These are phyloP conservation scores for Dictyostelium intermedium DNA, from an alignment of 78 protist species.

Conservation along the genomic window DNA sequence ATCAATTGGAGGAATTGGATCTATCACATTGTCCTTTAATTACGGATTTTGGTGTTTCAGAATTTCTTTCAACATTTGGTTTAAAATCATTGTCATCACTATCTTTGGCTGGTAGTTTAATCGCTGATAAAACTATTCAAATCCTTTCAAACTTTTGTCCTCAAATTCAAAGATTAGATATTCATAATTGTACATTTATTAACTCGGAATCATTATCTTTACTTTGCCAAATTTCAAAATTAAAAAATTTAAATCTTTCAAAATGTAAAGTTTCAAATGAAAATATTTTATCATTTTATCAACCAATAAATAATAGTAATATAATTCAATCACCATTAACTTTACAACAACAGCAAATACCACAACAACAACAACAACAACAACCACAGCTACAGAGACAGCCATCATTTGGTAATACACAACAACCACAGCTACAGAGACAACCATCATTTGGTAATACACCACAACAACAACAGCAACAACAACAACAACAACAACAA, in stretches of 20 bases:
- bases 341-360: neutral
- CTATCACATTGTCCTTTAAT: conserved; percentile 41
- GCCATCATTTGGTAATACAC: neutral
- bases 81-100: conserved; percentile 14
- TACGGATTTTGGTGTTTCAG: conserved; percentile 41
- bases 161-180: conserved; percentile 22
- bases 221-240: conserved; percentile 1
- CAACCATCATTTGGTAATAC: neutral
- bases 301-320: neutral
- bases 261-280: conserved; percentile 58
- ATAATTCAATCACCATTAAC: too few relatives aligned
- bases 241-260: conserved; percentile 26
- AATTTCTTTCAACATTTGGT: conserved; percentile 32
- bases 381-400: neutral
- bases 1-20: conserved; percentile 29
- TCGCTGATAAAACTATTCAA: conserved; percentile 20
- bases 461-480: neutral
- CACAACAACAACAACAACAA: neutral
- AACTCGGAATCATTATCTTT: conserved; percentile 1
- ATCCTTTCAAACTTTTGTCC: conserved; percentile 38
- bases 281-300: neutral
- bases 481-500: neutral
- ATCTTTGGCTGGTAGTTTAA: neutral
- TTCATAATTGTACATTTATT: conserved; percentile 37
- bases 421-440: neutral